phyloP scores from a whole-genome alignment of 2,329 filamentous ascomycete species.

The Claviceps pazoutovae region DNA sequence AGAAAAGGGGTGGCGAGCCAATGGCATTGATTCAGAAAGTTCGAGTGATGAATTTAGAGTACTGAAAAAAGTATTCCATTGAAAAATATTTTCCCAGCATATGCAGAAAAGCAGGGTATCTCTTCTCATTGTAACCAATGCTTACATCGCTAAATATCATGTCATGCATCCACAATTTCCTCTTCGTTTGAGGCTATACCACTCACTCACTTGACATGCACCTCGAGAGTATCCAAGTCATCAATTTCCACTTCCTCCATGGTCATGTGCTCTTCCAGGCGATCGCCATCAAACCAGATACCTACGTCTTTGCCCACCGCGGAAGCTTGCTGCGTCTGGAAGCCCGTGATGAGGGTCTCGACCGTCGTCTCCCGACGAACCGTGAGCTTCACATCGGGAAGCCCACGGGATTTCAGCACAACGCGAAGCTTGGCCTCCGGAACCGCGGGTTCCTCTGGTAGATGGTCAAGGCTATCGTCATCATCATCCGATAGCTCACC shows the following conservation, averaged over 20 bases:
- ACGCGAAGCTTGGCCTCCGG: slow-evolving; percentile 31
- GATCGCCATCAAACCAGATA: slow-evolving; percentile 64
- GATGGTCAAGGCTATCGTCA: slow-evolving; percentile 12
- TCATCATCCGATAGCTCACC: slow-evolving; percentile 26
- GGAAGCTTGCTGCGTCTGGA: slow-evolving; percentile 40
- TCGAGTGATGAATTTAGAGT: too few relatives aligned
- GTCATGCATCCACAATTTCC: neutral
- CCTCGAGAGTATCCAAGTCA: slow-evolving; percentile 64
- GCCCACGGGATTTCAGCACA: slow-evolving; percentile 37
- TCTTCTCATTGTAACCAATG: neutral
- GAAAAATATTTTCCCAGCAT: neutral
- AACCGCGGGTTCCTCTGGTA: slow-evolving; percentile 11
- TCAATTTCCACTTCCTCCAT: slow-evolving; percentile 57
- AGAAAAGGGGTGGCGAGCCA: neutral
- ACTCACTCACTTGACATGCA: slow-evolving; percentile 33
- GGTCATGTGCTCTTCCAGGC: slow-evolving; percentile 43
- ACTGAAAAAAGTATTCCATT: neutral
- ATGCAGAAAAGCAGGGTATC: neutral
- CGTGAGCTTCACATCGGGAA: slow-evolving; percentile 36
- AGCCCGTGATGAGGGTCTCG: slow-evolving; percentile 47
- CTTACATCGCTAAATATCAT: neutral
- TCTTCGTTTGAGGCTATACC: neutral
- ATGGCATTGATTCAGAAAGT: too few relatives aligned
- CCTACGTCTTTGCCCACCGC: slow-evolving; percentile 37
- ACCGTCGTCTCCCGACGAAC: slow-evolving; percentile 43